Evolutionary conservation across 2,329 filamentous ascomycete genomes (phyloP).

Genomic region (Colletotrichum simmondsii): DNA sequence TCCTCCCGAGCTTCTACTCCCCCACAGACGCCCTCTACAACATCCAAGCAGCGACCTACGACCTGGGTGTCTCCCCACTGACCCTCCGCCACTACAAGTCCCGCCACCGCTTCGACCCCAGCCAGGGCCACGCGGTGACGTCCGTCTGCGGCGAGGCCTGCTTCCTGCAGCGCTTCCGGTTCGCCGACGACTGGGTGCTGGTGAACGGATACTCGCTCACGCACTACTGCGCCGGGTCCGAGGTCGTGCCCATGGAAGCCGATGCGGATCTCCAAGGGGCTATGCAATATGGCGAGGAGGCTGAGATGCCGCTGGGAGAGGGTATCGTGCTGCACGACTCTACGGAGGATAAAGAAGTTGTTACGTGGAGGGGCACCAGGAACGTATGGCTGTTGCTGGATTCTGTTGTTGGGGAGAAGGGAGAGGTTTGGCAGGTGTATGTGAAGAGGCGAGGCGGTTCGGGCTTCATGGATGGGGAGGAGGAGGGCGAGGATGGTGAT

Average conservation of each 20-base stretch:
- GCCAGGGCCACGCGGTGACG: slow-evolving; percentile 53
- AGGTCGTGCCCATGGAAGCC: slow-evolving; percentile 30
- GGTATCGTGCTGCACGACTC: slow-evolving; percentile 46
- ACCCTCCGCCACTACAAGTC: slow-evolving; percentile 52
- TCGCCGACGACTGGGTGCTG: slow-evolving; percentile 58
- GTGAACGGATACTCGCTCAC: slow-evolving; percentile 58
- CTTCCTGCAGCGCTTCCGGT: slow-evolving; percentile 58
- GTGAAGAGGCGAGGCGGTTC: slow-evolving; percentile 43
- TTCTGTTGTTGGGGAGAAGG: slow-evolving; percentile 45
- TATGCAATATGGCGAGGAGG: slow-evolving; percentile 27
- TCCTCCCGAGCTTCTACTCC: slow-evolving; percentile 56
- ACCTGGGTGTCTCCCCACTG: slow-evolving; percentile 53
- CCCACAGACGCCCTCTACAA: slow-evolving; percentile 47
- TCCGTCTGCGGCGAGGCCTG: slow-evolving; percentile 57
- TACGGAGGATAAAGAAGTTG: slow-evolving; percentile 41
- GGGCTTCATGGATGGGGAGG: slow-evolving; percentile 23
- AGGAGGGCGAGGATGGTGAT: slow-evolving; percentile 38
- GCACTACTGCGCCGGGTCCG: slow-evolving; percentile 52
- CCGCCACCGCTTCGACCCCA: slow-evolving; percentile 51
- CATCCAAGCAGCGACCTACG: slow-evolving; percentile 45
- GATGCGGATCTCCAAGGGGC: slow-evolving; percentile 13
- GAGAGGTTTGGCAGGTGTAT: slow-evolving; percentile 60
- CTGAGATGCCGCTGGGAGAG: slow-evolving; percentile 37
- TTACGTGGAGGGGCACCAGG: slow-evolving; percentile 48
- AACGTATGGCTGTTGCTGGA: slow-evolving; percentile 56